Base-by-base conservation (phyloP, 371 early-diverging fungal genomes). In the Mucor mucedo region DNA sequence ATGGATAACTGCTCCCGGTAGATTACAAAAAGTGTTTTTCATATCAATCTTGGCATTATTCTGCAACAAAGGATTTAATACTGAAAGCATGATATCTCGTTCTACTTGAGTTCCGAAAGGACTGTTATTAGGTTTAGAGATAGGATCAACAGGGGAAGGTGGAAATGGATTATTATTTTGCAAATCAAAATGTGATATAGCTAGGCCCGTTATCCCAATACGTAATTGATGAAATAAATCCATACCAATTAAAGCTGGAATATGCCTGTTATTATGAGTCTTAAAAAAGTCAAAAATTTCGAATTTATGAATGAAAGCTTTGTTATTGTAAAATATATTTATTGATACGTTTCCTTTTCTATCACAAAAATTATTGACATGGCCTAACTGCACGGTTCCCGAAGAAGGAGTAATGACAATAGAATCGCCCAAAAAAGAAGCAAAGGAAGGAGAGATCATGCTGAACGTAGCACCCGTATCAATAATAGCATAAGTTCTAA, bases 231-330 rank as follows among this genome's bases (percentile, higher is more conserved):
- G 33, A 33, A 61, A 40, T 11, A 61, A 27, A 62, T 55, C 55
- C n/a, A 62, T n/a, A 2, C 55, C 62, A 54, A 62, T 30, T 11
- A 53, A 38, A 45, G 30, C 6, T 38, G 53, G 54, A 2, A 54
- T 32, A 33, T 53, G 54, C 28, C 30, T 14, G 29, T 47, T 55
- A 32, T 44, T 45, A 32, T 32, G 4, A 13, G 52, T 9, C 2
- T 50, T 35, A 59, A 39, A 59, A 28, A 47, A 32, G 8, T 62
- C 55, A 55, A 62, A 62, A 9, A 62, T 33, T 54, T 62, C 62
- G 47, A 62, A 62, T 5, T 28, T 47, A 62, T 62, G 47, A n/a
- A 2, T 45, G n/a, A 28, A n/a, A 7, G 35, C 10, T 32, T 42
- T 54, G 32, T 62, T 62, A 62, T 62, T 62, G 14, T 62, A 54